Evolutionary conservation across 2,329 filamentous ascomycete genomes (phyloP).

Genomic region (Sporothrix curviconia): DNA sequence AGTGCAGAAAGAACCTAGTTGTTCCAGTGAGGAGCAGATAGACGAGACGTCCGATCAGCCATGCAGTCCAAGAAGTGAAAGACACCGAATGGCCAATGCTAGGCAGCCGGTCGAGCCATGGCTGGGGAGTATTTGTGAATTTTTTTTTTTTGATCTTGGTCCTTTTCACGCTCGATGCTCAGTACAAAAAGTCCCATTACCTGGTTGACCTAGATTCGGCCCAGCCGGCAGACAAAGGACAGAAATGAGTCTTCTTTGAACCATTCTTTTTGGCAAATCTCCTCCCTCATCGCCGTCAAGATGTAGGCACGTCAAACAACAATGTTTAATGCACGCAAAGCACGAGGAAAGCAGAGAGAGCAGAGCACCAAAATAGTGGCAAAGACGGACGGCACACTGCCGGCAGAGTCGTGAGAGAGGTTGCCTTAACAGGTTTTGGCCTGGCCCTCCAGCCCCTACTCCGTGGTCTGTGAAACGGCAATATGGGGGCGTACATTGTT

Average conservation of each 20-base stretch:
- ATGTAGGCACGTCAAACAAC: background rate
- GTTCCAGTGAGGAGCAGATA: background rate
- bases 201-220: no score
- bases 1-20: background rate
- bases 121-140: background rate
- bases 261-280: background rate
- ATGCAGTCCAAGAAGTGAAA: no score
- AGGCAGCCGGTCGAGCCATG: background rate
- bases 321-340: constrained; percentile 5
- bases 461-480: no score
- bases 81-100: background rate
- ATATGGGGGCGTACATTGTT: no score
- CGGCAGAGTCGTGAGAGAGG: background rate
- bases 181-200: no score
- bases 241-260: background rate
- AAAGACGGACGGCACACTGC: background rate
- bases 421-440: background rate
- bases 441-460: no score
- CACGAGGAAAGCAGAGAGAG: background rate
- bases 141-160: background rate
- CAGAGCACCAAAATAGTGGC: background rate
- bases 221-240: no score
- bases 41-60: constrained; percentile 1
- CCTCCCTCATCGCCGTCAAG: background rate
- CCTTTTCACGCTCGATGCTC: no score